Evolutionary conservation across 768 basidiomycete species (phyloP).

Genomic region (Leccinum rimulosum): DNA sequence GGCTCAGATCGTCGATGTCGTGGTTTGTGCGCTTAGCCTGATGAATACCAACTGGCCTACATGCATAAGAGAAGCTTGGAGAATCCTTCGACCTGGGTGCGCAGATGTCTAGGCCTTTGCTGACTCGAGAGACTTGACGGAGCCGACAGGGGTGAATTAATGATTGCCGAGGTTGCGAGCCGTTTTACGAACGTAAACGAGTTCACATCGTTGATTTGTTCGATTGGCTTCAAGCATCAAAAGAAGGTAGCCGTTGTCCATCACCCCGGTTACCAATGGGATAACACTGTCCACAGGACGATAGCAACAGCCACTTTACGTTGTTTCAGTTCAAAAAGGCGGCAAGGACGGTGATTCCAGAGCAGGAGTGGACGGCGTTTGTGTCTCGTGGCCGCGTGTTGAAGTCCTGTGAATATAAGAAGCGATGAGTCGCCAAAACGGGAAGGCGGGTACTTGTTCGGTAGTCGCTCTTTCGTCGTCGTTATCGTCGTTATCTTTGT

Average conservation of each 20-base stretch:
- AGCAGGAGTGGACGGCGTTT: constrained; percentile 61
- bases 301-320: constrained; percentile 80
- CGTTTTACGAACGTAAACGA: constrained; percentile 68
- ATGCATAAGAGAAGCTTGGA: constrained; percentile 85
- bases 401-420: constrained; percentile 92
- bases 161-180: constrained; percentile 88
- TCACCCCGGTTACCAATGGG: neutral
- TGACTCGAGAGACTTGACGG: constrained; percentile 11
- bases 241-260: constrained; percentile 50
- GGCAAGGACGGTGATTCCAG: constrained; percentile 41
- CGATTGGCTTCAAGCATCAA: constrained; percentile 71
- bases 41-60: constrained; percentile 98
- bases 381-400: constrained; percentile 54
- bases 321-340: constrained; percentile 78
- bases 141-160: constrained; percentile 64
- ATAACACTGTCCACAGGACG: constrained; percentile 50
- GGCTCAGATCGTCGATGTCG: constrained; percentile 85
- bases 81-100: constrained; percentile 81
- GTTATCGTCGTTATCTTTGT: neutral
- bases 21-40: constrained; percentile 89
- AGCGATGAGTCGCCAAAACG: constrained; percentile 45
- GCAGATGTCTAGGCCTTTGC: constrained; percentile 26
- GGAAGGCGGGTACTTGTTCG: neutral
- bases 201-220: constrained; percentile 60
- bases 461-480: neutral